Base-by-base conservation (phyloP, 2,329 filamentous ascomycete genomes). In the Cercospora beticola region DNA sequence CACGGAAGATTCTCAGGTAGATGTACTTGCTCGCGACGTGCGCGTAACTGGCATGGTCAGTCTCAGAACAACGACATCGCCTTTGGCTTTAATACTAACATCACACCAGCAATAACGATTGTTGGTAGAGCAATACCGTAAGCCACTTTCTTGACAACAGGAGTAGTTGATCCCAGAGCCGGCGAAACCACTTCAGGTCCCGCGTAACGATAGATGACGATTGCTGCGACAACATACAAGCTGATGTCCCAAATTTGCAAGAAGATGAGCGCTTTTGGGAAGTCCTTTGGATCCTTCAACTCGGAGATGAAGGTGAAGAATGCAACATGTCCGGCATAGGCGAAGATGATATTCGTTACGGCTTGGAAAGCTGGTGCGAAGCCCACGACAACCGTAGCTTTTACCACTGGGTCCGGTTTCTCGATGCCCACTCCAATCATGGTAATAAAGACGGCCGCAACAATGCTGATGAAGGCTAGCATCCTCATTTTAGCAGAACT, bases 111-210 rank as follows among this genome's bases (percentile, higher is more conserved):
- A 61, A 92, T 87, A 62, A 92, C 82, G 64, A 92, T 91, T 3
- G 90, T 92, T 7, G 89, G 90, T 5, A 90, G 82, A 0, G 90
- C 90, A 67, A 92, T 82, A 23, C 89, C 90, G 79, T 88, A 92
- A 14, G 89, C 88, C 10, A 89, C 80, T 77, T 90, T 91, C 56
- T 84, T 82, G 31, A 91, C 79, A 0, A 85, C 72, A 0, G 77
- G 77, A 1, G 83, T 82, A 5, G 88, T 86, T 0, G 88, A 89
- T 5, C 87, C 87, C 1, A 92, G 83, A 0, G 90, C 89, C 0
- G 90, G 90, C 0, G 87, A 88, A 0, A 84, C 82, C 0, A 92
- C 88, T 18, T 83, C 78, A 0, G 83, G 81, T 0, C 90, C 90
- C 3, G 85, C 86, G 72, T 84, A 92, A 67, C 86, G 81, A 78